phyloP scores from a whole-genome alignment of 495 filamentous ascomycete genomes.

The Aspergillus egyptiacus region DNA sequence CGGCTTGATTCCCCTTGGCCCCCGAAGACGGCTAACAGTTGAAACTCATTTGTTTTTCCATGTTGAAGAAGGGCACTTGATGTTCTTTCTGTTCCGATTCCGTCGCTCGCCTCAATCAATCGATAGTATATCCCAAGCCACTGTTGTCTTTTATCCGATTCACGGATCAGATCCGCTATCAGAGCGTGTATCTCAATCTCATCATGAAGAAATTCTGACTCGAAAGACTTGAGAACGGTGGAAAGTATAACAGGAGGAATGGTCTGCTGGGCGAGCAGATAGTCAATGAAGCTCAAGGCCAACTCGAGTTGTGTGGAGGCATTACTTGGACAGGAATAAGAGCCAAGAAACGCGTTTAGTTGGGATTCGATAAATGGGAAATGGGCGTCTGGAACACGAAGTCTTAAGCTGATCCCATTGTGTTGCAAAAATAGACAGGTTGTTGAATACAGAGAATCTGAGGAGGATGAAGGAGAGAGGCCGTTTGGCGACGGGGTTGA shows the following conservation, averaged over 20 bases:
- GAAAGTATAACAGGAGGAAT: background rate
- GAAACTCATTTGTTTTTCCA: conserved; percentile 12
- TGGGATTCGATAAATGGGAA: conserved; percentile 5
- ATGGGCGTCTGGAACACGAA: conserved; percentile 1
- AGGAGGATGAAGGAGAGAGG: conserved; percentile 5
- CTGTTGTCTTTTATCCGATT: conserved; percentile 3
- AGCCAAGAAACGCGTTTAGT: conserved; percentile 11
- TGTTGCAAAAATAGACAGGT: conserved; percentile 5
- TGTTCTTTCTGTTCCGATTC: background rate
- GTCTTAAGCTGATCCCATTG: background rate
- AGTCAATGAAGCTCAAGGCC: conserved; percentile 13
- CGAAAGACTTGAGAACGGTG: conserved; percentile 9
- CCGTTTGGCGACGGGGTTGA: background rate
- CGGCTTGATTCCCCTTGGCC: conserved; percentile 23
- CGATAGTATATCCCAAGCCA: conserved; percentile 19
- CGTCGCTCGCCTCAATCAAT: conserved; percentile 3
- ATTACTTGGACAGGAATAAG: background rate
- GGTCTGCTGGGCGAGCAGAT: conserved; percentile 4
- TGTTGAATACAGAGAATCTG: background rate
- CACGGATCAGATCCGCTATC: conserved; percentile 1
- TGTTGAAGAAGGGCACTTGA: conserved; percentile 15
- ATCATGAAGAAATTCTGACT: conserved; percentile 14
- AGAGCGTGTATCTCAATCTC: conserved; percentile 20
- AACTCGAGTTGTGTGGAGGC: background rate
- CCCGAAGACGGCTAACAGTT: conserved; percentile 22